Evolutionary conservation across 768 basidiomycete genomes (phyloP).

Genomic region (Coprinopsis cinerea): DNA sequence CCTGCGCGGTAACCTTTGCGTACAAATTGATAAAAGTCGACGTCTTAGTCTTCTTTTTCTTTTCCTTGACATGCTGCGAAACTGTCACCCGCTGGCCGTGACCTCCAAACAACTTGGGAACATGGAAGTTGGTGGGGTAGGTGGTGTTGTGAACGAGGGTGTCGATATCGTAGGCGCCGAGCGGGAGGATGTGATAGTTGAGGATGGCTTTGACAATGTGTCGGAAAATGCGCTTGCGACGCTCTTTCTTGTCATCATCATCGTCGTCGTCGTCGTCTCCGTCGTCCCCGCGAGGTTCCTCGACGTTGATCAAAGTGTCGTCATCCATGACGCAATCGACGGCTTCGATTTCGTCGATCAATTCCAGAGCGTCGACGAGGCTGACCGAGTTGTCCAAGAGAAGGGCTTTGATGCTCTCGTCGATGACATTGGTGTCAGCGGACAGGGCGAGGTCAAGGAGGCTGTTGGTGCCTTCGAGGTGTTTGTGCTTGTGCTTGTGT

Average conservation of each 20-base stretch:
- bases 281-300: no score
- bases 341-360: constrained; percentile 29
- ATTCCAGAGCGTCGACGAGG: constrained; percentile 25
- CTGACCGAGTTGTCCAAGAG: constrained; percentile 18
- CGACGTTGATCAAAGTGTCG: constrained; percentile 4
- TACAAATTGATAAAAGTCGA: constrained; percentile 42
- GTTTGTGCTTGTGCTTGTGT: constrained; percentile 6
- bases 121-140: constrained; percentile 39
- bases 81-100: constrained; percentile 42
- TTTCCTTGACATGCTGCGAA: constrained; percentile 17
- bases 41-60: constrained; percentile 21
- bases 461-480: constrained; percentile 5
- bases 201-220: constrained; percentile 48
- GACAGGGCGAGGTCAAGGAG: constrained; percentile 7
- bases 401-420: neutral
- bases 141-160: constrained; percentile 50
- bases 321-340: constrained; percentile 5
- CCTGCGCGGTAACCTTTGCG: constrained; percentile 33
- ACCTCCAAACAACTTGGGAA: constrained; percentile 36
- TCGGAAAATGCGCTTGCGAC: constrained; percentile 50
- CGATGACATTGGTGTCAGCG: constrained; percentile 1
- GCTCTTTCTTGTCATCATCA: constrained; percentile 39
- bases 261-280: constrained; percentile 19
- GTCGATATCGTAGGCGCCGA: constrained; percentile 24
- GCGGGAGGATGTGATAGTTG: constrained; percentile 51